Percentiles rank a stretch among this genome's conserved stretches.
phyloP scores from a whole-genome alignment of 2,329 filamentous ascomycete genomes.

The Beauveria pseudobassiana region DNA sequence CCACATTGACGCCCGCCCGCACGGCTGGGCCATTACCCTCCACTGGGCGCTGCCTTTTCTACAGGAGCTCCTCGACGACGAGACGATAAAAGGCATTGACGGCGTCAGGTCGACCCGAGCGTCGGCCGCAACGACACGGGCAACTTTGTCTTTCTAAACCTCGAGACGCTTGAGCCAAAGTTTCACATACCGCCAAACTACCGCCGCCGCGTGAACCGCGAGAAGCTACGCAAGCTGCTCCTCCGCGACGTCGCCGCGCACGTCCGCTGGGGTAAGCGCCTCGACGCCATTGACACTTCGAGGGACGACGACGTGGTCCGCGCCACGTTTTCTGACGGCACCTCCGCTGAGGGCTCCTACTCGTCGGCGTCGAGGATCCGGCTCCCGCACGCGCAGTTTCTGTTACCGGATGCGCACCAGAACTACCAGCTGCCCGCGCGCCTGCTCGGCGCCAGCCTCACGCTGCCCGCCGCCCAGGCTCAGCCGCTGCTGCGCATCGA shows the following conservation, averaged over 20 bases:
- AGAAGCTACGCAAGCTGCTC: slow-evolving; percentile 26
- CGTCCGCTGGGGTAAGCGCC: slow-evolving; percentile 26
- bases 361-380: slow-evolving; percentile 34
- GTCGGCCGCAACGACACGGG: slow-evolving; percentile 31
- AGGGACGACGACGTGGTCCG: slow-evolving; percentile 16
- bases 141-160: slow-evolving; percentile 34
- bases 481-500: slow-evolving; percentile 38
- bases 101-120: slow-evolving; percentile 25
- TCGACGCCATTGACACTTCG: slow-evolving; percentile 20
- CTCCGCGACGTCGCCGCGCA: slow-evolving; percentile 20
- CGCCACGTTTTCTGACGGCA: slow-evolving; percentile 26
- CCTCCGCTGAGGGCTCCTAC: slow-evolving; percentile 23
- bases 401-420: slow-evolving; percentile 24
- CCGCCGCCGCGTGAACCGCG: slow-evolving; percentile 29
- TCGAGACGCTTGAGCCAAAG: slow-evolving; percentile 28
- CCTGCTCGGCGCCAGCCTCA: slow-evolving; percentile 29
- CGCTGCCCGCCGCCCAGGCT: slow-evolving; percentile 31
- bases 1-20: slow-evolving; percentile 23
- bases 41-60: slow-evolving; percentile 44
- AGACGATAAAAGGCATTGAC: slow-evolving; percentile 19
- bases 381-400: slow-evolving; percentile 28
- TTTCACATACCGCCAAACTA: slow-evolving; percentile 32
- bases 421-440: slow-evolving; percentile 29
- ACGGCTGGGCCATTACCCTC: slow-evolving; percentile 54
- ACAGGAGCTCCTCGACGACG: slow-evolving; percentile 18